phyloP scores from a whole-genome alignment of 805 yeast genomes.

The Zygotorulaspora danielsina region DNA sequence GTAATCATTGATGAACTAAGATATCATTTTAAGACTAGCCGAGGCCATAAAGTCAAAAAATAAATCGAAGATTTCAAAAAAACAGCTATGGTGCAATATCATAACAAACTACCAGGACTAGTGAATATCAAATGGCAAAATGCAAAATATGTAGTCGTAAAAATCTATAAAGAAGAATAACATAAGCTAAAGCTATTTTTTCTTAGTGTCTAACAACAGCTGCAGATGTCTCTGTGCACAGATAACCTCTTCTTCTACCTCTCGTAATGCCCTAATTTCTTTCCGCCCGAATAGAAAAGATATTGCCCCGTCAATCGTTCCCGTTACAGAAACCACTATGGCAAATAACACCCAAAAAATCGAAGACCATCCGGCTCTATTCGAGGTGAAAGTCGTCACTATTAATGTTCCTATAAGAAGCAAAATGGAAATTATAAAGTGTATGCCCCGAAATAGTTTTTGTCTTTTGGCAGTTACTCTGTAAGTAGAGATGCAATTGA shows the following conservation, averaged over 20 bases:
- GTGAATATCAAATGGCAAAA: neutral
- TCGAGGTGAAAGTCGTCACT: slow-evolving; percentile 56
- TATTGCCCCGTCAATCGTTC: slow-evolving; percentile 70
- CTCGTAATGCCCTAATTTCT: slow-evolving; percentile 74
- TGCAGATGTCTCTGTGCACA: slow-evolving; percentile 28
- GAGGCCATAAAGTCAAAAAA: too few species aligned
- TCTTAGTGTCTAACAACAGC: slow-evolving; percentile 10
- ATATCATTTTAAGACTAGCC: too few species aligned
- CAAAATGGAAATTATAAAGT: slow-evolving; percentile 55
- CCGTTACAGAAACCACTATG: slow-evolving; percentile 56
- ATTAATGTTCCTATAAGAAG: slow-evolving; percentile 51
- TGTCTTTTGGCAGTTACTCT: slow-evolving; percentile 55
- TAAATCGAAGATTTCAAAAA: too few species aligned
- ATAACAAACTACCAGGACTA: too few species aligned
- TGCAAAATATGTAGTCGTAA: neutral
- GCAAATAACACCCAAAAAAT: slow-evolving; percentile 60
- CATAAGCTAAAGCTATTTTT: slow-evolving; percentile 4
- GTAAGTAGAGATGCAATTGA: slow-evolving; percentile 45
- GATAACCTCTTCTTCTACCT: slow-evolving; percentile 66
- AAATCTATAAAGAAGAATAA: too few species aligned
- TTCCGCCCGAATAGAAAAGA: slow-evolving; percentile 73
- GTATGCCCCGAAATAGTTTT: slow-evolving; percentile 57
- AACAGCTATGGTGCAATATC: too few species aligned
- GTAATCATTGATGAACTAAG: too few species aligned
- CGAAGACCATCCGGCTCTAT: slow-evolving; percentile 54